Conservation (phyloP, 2,329 filamentous ascomycete genomes). For the Diatrype stigma region DNA sequence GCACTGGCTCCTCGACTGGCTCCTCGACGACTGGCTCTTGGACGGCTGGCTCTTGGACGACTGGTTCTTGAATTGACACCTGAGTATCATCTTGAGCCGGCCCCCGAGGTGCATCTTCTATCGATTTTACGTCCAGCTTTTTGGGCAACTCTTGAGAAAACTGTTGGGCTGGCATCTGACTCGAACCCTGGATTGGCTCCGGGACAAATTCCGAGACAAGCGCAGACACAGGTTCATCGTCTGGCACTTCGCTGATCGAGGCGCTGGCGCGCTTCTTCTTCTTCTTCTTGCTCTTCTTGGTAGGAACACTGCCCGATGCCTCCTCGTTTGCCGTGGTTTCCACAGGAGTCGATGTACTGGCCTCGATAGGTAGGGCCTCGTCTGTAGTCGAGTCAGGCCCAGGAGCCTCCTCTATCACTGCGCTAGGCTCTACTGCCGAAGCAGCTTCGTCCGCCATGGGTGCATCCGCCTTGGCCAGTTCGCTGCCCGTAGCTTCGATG, state of each 20-base stretch:
- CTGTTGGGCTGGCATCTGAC: not conserved
- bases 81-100: not conserved
- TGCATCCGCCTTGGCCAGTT: too few relatives aligned
- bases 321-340: slow-evolving; percentile 5
- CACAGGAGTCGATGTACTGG: not conserved
- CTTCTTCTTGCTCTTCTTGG: slow-evolving; percentile 32
- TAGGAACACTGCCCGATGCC: slow-evolving; percentile 7
- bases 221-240: not conserved
- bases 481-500: too few relatives aligned
- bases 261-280: slow-evolving; percentile 24
- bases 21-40: not conserved
- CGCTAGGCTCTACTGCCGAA: too few relatives aligned
- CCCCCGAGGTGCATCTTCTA: not conserved
- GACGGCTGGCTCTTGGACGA: not conserved
- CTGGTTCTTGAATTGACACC: not conserved
- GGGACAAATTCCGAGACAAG: not conserved
- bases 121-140: not conserved
- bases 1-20: not conserved
- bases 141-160: not conserved
- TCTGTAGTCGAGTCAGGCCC: too few relatives aligned
- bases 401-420: too few relatives aligned
- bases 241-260: slow-evolving; percentile 4
- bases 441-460: too few relatives aligned
- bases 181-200: not conserved
- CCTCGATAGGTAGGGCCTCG: not conserved